These are phyloP conservation scores for Flaveria bidentis DNA, from an alignment of 129 eudicot genomes.

Conservation along the genomic window DNA sequence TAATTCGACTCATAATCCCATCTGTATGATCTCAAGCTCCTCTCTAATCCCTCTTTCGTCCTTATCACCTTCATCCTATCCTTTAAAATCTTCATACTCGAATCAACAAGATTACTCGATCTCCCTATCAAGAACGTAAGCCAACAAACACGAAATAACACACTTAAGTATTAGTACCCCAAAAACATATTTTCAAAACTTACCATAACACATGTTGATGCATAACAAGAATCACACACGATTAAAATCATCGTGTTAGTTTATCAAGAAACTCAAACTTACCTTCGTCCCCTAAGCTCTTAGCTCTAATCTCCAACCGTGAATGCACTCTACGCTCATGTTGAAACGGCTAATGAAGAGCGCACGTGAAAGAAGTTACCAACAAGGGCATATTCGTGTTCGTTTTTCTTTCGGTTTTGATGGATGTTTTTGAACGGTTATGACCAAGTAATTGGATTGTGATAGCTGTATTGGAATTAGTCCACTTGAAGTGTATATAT, in stretches of 20 bases:
- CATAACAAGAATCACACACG: background rate
- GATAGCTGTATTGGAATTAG: background rate
- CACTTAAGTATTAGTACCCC: background rate
- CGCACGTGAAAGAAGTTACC: background rate
- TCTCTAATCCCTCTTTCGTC: constrained; percentile 35
- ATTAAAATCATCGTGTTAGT: background rate
- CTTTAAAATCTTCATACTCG: too few relatives aligned
- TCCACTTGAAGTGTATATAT: background rate
- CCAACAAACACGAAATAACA: too few relatives aligned
- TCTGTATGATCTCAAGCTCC: constrained; percentile 13
- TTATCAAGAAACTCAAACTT: background rate
- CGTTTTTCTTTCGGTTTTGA: background rate
- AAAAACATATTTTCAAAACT: background rate
- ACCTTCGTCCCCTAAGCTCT: constrained; percentile 38
- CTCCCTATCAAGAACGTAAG: too few relatives aligned
- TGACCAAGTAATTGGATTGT: constrained; percentile 3
- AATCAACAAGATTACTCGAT: too few relatives aligned
- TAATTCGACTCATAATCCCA: constrained; percentile 31
- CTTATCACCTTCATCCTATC: background rate
- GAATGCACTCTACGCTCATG: background rate
- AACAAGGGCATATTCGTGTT: constrained; percentile 5
- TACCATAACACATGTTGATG: background rate
- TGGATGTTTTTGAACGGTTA: background rate
- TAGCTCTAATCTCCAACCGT: constrained; percentile 33
- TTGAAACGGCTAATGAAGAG: background rate